A percentile compares a stretch with the other conserved stretches of the same genome.
phyloP scores from a whole-genome alignment of 192 early-diverging fungal genomes.

The Coemansia sp. region DNA sequence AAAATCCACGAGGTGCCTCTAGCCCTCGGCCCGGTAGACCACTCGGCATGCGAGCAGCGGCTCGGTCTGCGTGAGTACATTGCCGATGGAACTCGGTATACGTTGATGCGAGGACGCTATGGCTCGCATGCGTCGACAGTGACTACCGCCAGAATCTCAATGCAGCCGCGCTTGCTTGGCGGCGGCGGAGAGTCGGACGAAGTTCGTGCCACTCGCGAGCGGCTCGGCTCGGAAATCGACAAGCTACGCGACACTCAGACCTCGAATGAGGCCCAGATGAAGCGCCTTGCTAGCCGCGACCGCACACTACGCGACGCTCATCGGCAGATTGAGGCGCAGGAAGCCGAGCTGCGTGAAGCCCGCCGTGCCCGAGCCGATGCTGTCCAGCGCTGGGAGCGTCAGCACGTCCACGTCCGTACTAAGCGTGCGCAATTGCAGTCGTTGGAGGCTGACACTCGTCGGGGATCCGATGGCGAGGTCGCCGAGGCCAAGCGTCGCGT shows the following conservation, averaged over 20 bases:
- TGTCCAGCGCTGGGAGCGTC: slow-evolving; percentile 22
- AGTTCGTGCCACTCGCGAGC: slow-evolving; percentile 26
- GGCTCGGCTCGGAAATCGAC: slow-evolving; percentile 26
- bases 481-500: slow-evolving; percentile 21
- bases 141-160: slow-evolving; percentile 26
- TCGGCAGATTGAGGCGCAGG: slow-evolving; percentile 24
- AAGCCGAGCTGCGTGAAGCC: slow-evolving; percentile 34
- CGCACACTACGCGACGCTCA: slow-evolving; percentile 36
- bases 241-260: slow-evolving; percentile 26
- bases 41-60: slow-evolving; percentile 27
- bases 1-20: slow-evolving; percentile 62
- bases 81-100: slow-evolving; percentile 38
- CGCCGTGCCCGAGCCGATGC: slow-evolving; percentile 15
- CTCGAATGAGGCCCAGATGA: slow-evolving; percentile 37
- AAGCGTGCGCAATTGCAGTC: slow-evolving; percentile 31
- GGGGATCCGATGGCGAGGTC: slow-evolving; percentile 7
- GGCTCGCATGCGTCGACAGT: slow-evolving; percentile 43
- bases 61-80: slow-evolving; percentile 44
- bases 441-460: slow-evolving; percentile 23
- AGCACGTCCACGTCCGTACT: slow-evolving; percentile 29
- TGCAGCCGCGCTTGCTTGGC: slow-evolving; percentile 26
- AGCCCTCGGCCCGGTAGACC: slow-evolving; percentile 39
- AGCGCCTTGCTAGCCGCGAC: slow-evolving; percentile 25
- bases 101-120: slow-evolving; percentile 40
- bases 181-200: slow-evolving; percentile 47